Conservation (phyloP, 176 grass and related monocot species). For the Eleusine coracana region DNA sequence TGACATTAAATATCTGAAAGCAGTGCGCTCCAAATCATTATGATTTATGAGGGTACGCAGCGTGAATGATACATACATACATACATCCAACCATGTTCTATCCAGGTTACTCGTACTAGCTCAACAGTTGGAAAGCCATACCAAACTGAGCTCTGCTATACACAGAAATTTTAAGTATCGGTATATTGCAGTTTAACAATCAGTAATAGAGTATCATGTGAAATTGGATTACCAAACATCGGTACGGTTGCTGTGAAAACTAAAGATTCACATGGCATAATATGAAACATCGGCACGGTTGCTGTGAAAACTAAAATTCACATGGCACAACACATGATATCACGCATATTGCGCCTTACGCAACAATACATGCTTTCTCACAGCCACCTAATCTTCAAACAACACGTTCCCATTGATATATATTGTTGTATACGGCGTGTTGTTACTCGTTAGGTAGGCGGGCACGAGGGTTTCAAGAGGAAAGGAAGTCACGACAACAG, state of each 20-base stretch:
- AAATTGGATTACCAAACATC: neutral
- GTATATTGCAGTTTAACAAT: neutral
- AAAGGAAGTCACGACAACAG: neutral
- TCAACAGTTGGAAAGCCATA: neutral
- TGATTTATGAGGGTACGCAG: no score
- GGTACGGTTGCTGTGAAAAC: neutral
- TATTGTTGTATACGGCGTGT: neutral
- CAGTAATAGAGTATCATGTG: neutral
- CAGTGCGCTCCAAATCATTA: neutral
- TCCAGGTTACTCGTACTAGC: neutral
- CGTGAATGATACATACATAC: no score
- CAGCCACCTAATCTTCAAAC: constrained; percentile 3
- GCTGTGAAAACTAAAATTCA: neutral
- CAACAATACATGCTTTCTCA: neutral
- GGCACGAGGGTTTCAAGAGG: neutral
- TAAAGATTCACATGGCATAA: neutral
- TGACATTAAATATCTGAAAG: neutral
- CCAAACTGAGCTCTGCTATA: neutral
- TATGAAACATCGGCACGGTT: neutral
- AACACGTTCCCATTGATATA: neutral
- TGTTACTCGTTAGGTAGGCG: neutral
- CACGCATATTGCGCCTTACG: neutral
- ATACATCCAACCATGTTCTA: constrained; percentile 7
- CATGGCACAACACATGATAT: constrained; percentile 5
- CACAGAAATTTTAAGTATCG: neutral